Conservation (phyloP, 1,284 basidiomycete species). For the Exobasidium cylindrosporum region DNA sequence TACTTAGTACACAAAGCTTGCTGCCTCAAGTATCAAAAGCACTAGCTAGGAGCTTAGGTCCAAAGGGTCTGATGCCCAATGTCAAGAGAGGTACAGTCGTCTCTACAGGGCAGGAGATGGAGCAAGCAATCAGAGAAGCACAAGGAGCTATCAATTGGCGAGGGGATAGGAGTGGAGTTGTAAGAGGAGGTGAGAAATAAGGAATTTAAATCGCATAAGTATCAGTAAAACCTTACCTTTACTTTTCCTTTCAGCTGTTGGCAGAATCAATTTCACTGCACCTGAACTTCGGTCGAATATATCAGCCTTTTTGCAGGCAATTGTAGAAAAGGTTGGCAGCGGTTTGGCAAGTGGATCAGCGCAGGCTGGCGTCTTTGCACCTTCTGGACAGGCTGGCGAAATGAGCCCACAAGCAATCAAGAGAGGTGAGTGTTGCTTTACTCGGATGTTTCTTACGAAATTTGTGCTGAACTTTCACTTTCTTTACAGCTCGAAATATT, state of each 20-base stretch:
- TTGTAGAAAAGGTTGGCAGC: conserved; percentile 54
- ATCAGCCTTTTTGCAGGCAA: conserved; percentile 71
- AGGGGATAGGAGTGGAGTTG: conserved; percentile 80
- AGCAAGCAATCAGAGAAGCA: conserved; percentile 69
- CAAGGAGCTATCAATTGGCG: conserved; percentile 86
- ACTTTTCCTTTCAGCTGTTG: conserved; percentile 57
- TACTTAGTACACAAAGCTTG: conserved; percentile 77
- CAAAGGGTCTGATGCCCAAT: conserved; percentile 91
- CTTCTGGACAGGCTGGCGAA: background rate
- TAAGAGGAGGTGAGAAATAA: conserved; percentile 63
- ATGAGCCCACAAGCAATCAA: conserved; percentile 2
- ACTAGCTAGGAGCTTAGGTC: conserved; percentile 85
- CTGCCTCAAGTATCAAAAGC: conserved; percentile 67
- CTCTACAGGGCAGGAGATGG: conserved; percentile 65
- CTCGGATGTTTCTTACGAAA: no score
- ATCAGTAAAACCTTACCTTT: background rate
- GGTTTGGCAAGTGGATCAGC: background rate
- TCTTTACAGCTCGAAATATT: conserved; percentile 26
- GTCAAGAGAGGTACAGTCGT: conserved; percentile 84
- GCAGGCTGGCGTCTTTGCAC: background rate
- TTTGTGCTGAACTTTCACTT: no score
- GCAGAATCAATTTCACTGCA: conserved; percentile 62
- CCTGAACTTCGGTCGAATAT: conserved; percentile 77
- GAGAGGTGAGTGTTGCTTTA: background rate
- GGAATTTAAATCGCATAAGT: background rate